Evolutionary conservation across 177 flowering plant species (phyloP).

Genomic region (Vitis hybrid): DNA sequence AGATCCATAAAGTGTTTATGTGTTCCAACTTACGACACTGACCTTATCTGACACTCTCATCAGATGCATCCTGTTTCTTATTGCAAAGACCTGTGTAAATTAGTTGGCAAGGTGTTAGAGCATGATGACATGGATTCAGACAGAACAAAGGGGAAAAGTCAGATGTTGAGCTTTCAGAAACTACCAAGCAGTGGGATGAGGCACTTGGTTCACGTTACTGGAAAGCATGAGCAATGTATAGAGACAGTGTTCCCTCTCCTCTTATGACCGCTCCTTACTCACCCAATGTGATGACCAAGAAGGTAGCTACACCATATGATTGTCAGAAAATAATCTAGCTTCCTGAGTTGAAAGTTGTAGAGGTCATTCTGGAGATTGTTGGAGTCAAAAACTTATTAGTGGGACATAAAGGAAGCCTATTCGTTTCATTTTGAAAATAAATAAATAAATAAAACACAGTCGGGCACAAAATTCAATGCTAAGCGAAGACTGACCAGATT

Average conservation of each 20-base stretch:
- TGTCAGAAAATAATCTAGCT: conserved; percentile 35
- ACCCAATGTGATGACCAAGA: conserved; percentile 24
- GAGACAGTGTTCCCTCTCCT: conserved; percentile 72
- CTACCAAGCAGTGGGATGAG: conserved; percentile 81
- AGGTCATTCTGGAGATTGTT: conserved; percentile 70
- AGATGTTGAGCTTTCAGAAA: conserved; percentile 82
- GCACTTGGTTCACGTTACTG: conserved; percentile 84
- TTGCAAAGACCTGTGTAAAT: conserved; percentile 52
- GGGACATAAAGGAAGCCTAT: conserved; percentile 55
- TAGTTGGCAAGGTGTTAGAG: conserved; percentile 67
- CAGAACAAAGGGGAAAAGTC: conserved; percentile 81
- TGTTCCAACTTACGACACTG: conserved; percentile 97
- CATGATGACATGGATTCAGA: conserved; percentile 94
- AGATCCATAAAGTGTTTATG: conserved; percentile 57
- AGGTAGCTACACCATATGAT: conserved; percentile 19
- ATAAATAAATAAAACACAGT: conserved; percentile 48
- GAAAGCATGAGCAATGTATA: conserved; percentile 93
- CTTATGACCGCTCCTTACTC: conserved; percentile 41
- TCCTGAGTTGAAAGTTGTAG: conserved; percentile 24
- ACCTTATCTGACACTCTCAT: conserved; percentile 97
- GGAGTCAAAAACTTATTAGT: conserved; percentile 64
- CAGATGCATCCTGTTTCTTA: conserved; percentile 80
- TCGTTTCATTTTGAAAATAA: conserved; percentile 31
- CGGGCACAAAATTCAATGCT: conserved; percentile 59
- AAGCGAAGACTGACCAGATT: conserved; percentile 40